Conservation (phyloP, 2,329 filamentous ascomycete genomes). For the Penicillium fuscoglaucum region DNA sequence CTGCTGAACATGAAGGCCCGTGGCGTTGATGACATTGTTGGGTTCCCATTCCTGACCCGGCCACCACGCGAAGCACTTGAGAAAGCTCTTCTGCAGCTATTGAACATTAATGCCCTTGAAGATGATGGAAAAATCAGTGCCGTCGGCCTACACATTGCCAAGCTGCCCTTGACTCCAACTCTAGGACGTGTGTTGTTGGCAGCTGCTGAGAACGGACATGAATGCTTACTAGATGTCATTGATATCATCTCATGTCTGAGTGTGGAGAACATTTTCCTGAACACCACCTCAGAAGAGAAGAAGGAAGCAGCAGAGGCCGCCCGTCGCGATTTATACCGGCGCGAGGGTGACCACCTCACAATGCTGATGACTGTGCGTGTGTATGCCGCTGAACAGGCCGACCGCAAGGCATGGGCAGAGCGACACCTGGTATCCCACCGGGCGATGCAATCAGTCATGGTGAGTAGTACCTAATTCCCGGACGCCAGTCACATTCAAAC, state of each 20-base stretch:
- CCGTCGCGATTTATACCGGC: conserved; percentile 56
- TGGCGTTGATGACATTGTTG: conserved; percentile 76
- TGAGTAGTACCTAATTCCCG: conserved; percentile 19
- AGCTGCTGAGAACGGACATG: conserved; percentile 66
- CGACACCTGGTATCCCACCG: conserved; percentile 61
- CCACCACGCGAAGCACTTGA: conserved; percentile 77
- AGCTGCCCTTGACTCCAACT: conserved; percentile 77
- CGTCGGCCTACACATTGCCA: conserved; percentile 73
- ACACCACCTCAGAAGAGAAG: conserved; percentile 59
- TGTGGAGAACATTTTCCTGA: conserved; percentile 64
- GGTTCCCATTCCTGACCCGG: conserved; percentile 81
- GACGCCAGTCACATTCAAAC: neutral
- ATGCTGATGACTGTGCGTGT: conserved; percentile 61
- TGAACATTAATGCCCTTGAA: conserved; percentile 73
- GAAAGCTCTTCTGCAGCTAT: conserved; percentile 77
- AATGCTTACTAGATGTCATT: conserved; percentile 78
- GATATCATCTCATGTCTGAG: conserved; percentile 74
- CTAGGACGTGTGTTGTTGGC: conserved; percentile 81
- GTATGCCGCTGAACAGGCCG: conserved; percentile 58
- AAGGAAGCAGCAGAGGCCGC: conserved; percentile 59
- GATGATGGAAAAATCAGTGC: conserved; percentile 72
- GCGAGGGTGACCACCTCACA: conserved; percentile 65
- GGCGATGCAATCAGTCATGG: conserved; percentile 66
- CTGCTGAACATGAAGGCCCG: conserved; percentile 91
- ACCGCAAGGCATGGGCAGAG: conserved; percentile 62